Evolutionary conservation across 805 yeast species (phyloP).

Genomic region (Pichia cephalocereana): DNA sequence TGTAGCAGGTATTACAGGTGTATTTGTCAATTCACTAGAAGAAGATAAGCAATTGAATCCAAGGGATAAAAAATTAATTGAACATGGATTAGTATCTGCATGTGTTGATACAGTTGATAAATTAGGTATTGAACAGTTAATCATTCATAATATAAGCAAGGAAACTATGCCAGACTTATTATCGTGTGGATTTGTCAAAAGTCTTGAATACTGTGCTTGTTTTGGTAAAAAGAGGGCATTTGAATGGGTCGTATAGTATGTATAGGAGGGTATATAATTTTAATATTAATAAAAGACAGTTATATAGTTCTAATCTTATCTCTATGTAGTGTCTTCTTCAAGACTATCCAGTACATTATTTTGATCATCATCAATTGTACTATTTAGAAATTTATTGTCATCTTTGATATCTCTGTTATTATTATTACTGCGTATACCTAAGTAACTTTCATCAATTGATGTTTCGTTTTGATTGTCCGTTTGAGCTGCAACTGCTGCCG

Average conservation of each 20-base stretch:
- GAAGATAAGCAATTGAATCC: neutral
- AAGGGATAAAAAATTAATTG: neutral
- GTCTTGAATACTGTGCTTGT: constrained; percentile 14
- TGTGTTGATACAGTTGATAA: constrained; percentile 39
- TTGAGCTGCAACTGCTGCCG: constrained; percentile 1
- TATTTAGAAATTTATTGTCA: neutral
- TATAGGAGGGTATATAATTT: neutral
- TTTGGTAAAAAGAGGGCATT: constrained; percentile 18
- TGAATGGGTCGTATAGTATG: constrained; percentile 13
- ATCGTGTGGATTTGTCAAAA: constrained; percentile 19
- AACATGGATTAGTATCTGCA: constrained; percentile 19
- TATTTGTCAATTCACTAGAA: constrained; percentile 35
- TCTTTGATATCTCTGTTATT: neutral
- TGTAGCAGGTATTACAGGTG: constrained; percentile 45
- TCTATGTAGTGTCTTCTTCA: neutral
- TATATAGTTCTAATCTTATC: no score
- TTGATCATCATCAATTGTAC: neutral
- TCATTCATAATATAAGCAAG: constrained; percentile 10
- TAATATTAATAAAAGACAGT: no score
- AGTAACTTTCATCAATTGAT: constrained; percentile 7
- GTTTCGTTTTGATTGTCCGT: constrained; percentile 6
- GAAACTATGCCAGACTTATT: constrained; percentile 11
- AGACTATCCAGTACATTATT: neutral
- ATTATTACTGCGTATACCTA: constrained; percentile 3
- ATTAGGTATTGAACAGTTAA: constrained; percentile 12